phyloP scores from a whole-genome alignment of 2,329 filamentous ascomycete species.

The Trichocomaceae sp. region DNA sequence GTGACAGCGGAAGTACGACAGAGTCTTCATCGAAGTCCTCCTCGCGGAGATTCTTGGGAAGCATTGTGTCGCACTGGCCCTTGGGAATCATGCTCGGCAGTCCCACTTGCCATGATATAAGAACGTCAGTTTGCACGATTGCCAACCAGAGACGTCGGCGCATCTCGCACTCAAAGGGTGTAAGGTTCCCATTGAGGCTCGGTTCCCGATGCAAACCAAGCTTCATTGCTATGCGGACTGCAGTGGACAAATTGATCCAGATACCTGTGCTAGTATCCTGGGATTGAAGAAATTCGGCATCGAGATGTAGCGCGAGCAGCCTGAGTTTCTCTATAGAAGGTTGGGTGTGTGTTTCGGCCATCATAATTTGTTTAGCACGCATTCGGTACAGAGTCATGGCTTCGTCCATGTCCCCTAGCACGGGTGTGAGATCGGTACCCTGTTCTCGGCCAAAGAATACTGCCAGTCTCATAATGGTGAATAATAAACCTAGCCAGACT shows the following conservation, averaged over 20 bases:
- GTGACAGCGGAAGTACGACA: slow-evolving; percentile 44
- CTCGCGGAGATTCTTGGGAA: slow-evolving; percentile 54
- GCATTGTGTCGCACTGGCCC: slow-evolving; percentile 52
- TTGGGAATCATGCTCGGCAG: slow-evolving; percentile 55
- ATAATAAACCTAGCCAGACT: slow-evolving; percentile 46
- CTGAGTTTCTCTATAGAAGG: slow-evolving; percentile 51
- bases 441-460: slow-evolving; percentile 51
- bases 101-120: slow-evolving; percentile 57
- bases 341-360: slow-evolving; percentile 52
- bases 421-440: slow-evolving; percentile 52
- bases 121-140: slow-evolving; percentile 49
- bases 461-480: slow-evolving; percentile 53
- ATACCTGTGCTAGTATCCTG: slow-evolving; percentile 51
- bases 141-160: slow-evolving; percentile 35
- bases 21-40: slow-evolving; percentile 52
- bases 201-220: slow-evolving; percentile 56
- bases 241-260: slow-evolving; percentile 49
- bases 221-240: slow-evolving; percentile 52
- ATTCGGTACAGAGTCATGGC: slow-evolving; percentile 30
- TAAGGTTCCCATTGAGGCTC: slow-evolving; percentile 47
- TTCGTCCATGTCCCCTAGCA: slow-evolving; percentile 43
- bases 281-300: slow-evolving; percentile 50
- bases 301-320: slow-evolving; percentile 50
- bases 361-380: slow-evolving; percentile 51
- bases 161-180: slow-evolving; percentile 51